Percentiles rank a stretch among this genome's conserved stretches.
These are phyloP conservation scores for Acer saccharum DNA, from an alignment of 345 rosid genomes.

Conservation along the genomic window DNA sequence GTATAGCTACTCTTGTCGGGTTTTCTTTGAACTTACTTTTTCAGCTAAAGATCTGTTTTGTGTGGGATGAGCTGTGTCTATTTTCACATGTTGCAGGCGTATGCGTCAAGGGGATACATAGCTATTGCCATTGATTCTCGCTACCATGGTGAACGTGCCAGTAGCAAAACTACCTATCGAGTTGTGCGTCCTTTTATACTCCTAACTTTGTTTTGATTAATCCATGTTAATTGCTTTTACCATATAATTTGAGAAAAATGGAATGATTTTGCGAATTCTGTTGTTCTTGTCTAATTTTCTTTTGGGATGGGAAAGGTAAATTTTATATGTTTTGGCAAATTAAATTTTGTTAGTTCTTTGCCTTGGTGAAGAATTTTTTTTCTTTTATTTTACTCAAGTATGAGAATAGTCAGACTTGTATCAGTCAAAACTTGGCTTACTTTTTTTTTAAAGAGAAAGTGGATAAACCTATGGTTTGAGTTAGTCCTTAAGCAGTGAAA, in stretches of 20 bases:
- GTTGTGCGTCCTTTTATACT: conserved; percentile 45
- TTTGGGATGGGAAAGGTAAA: neutral
- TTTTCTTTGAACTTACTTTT: neutral
- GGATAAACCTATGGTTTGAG: neutral
- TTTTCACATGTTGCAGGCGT: conserved; percentile 52
- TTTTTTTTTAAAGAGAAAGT: neutral
- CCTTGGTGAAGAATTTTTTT: no score
- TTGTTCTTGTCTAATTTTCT: neutral
- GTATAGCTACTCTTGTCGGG: conserved; percentile 27
- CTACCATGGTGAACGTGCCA: conserved; percentile 89
- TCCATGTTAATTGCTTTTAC: conserved; percentile 3
- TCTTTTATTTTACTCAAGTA: neutral
- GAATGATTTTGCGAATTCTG: neutral
- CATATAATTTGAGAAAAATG: neutral
- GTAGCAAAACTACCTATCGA: conserved; percentile 54
- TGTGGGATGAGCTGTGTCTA: neutral
- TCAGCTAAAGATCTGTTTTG: neutral
- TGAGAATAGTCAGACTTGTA: neutral
- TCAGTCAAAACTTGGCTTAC: neutral
- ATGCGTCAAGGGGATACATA: conserved; percentile 87
- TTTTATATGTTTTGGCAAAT: neutral
- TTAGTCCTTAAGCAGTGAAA: neutral
- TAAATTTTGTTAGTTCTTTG: neutral
- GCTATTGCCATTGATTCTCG: conserved; percentile 87
- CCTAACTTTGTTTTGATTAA: neutral